Base-by-base conservation (phyloP, 768 basidiomycete species). In the Pisolithus tinctorius region DNA sequence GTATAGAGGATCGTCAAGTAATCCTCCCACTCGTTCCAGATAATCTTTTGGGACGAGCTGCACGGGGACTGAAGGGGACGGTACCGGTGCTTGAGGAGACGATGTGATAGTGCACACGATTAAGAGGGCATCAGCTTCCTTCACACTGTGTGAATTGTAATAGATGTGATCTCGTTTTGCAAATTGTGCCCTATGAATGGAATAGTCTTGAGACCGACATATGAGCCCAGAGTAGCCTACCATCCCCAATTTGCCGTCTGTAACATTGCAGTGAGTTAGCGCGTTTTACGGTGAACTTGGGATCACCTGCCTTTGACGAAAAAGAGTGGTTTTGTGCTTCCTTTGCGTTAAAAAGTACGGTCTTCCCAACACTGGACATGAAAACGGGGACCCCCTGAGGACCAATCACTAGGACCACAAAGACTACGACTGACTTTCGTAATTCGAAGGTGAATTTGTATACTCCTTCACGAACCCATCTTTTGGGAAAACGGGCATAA, bases 191-290 rank as follows among this genome's bases (percentile, higher is more conserved):
- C 83, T 86, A 46, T 4, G 39, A 36, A 39, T 40, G 29, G 17
- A 14, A 30, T 52, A 62, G 50, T 29, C 2, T 5, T 4, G n/a
- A 37, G 16, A 43, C 45, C 26, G 30, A 34, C 25, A n/a, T 5
- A 30, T 30, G 26, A 51, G 36, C 49, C 47, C 40, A 53, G 45
- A 34, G 20, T 29, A 45, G 45, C 45, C 41, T 77, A 86, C 88
- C 90, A 93, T 66, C 88, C 88, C 90, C 88, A 91, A 60, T 91
- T 92, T 27, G 86, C 85, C 11, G 88, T 85, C 84, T 87, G 52
- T 45, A 10, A 45, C 14, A 23, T 27, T 31, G 30, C 17, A 13
- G 27, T 62, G 47, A 69, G 58, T 38, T 17, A 45, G 11, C 47
- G 26, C 5, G 43, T 31, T 17, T 27, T 16, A 10, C 43, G 34